Conservation (phyloP, 345 rosid species). For the Schrenkiella parvula region DNA sequence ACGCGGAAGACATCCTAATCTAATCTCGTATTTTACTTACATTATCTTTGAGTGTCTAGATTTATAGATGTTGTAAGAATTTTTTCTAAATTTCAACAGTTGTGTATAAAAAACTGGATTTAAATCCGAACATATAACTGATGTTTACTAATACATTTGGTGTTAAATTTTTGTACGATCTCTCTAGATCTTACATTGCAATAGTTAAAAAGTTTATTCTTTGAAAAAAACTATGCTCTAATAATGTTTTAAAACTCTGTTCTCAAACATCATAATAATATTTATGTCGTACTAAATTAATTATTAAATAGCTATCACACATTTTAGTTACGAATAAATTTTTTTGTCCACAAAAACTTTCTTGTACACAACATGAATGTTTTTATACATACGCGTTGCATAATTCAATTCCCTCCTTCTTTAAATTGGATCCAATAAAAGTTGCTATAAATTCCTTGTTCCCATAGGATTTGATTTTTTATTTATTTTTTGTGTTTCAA, state of each 20-base stretch:
- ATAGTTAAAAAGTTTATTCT: background rate
- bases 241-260: background rate
- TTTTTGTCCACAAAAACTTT: background rate
- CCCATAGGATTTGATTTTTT: too few species aligned
- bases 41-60: background rate
- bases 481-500: too few species aligned
- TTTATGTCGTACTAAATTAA: background rate
- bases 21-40: background rate
- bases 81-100: background rate
- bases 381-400: background rate
- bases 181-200: background rate
- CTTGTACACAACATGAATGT: background rate
- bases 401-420: background rate
- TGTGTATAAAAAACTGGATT: background rate
- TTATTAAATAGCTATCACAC: background rate
- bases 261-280: background rate
- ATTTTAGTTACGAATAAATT: background rate
- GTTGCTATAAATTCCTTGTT: constrained; percentile 8
- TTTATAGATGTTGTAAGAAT: background rate
- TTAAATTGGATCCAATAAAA: background rate
- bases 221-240: background rate
- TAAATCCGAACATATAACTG: background rate
- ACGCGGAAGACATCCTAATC: background rate
- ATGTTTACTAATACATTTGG: background rate
- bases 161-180: too few species aligned